Conservation (phyloP, 129 eudicot genomes). For the Deinandra increscens region DNA sequence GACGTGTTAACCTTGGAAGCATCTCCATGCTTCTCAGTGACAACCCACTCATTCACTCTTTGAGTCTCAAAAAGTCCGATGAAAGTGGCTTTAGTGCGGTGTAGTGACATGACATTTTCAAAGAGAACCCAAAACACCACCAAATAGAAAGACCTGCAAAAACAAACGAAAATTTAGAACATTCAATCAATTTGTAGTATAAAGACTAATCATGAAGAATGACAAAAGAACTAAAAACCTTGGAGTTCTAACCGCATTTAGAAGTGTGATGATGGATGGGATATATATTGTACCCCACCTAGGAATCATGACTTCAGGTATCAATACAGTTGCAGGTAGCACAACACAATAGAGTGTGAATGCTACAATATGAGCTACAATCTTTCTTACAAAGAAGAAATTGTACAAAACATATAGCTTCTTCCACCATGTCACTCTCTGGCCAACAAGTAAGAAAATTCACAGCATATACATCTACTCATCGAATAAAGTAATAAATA, state of each 20-base stretch:
- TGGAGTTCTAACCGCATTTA: slow-evolving; percentile 1
- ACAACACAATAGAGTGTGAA: slow-evolving; percentile 16
- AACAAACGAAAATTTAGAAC: not conserved
- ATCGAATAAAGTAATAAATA: not conserved
- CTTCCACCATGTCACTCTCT: not conserved
- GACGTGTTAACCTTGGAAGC: not conserved
- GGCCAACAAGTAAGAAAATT: too few species aligned
- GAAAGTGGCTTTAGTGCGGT: slow-evolving; percentile 7
- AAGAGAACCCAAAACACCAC: slow-evolving; percentile 14
- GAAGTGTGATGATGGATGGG: not conserved
- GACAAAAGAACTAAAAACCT: not conserved
- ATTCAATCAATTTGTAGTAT: not conserved
- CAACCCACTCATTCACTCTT: slow-evolving; percentile 9
- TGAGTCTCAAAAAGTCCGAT: slow-evolving; percentile 11
- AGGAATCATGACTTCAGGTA: slow-evolving; percentile 2
- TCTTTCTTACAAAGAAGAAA: slow-evolving; percentile 12
- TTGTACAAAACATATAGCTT: not conserved
- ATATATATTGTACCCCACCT: slow-evolving; percentile 2
- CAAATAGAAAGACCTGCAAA: slow-evolving; percentile 5
- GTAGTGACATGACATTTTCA: slow-evolving; percentile 6
- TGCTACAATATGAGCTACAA: slow-evolving; percentile 5
- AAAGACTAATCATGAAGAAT: not conserved
- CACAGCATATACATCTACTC: too few species aligned
- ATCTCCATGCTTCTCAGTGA: slow-evolving; percentile 13
- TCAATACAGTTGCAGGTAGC: not conserved